Evolutionary conservation across 371 early-diverging fungal species (phyloP).

Genomic region (Lichtheimia corymbifera): DNA sequence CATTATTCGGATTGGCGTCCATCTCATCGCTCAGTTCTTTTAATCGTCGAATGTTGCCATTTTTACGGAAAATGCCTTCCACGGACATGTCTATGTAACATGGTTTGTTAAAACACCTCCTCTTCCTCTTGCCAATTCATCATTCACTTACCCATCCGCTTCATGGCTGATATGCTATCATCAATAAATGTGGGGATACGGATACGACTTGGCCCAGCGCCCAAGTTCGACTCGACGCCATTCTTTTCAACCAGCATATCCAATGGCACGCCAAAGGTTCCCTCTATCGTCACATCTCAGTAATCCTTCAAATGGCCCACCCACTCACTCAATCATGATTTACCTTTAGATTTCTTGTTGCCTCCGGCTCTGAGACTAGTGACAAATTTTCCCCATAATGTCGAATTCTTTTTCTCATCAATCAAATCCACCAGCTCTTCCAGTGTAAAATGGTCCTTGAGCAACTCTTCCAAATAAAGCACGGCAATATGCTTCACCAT

Average conservation of each 20-base stretch:
- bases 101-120: background rate
- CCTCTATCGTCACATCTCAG: constrained; percentile 32
- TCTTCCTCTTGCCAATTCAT: background rate
- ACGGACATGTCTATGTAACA: constrained; percentile 63
- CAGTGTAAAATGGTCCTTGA: constrained; percentile 63
- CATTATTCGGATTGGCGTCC: constrained; percentile 75
- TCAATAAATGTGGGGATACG: constrained; percentile 88
- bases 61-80: constrained; percentile 96
- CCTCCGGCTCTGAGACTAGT: constrained; percentile 59
- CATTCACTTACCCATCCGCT: constrained; percentile 72
- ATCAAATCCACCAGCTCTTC: constrained; percentile 76
- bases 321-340: background rate
- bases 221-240: constrained; percentile 83
- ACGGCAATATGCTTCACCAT: constrained; percentile 88
- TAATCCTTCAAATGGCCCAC: too few relatives aligned
- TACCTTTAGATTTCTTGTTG: constrained; percentile 71
- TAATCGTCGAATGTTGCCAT: constrained; percentile 90
- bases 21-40: constrained; percentile 79
- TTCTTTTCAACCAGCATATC: constrained; percentile 83
- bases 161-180: constrained; percentile 73
- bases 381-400: constrained; percentile 76
- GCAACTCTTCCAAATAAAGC: constrained; percentile 68
- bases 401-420: constrained; percentile 67
- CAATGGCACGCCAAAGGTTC: constrained; percentile 91
- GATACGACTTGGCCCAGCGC: constrained; percentile 74